These are phyloP conservation scores for Solanum neorickii DNA, from an alignment of 257 asterid species.

Conservation along the genomic window DNA sequence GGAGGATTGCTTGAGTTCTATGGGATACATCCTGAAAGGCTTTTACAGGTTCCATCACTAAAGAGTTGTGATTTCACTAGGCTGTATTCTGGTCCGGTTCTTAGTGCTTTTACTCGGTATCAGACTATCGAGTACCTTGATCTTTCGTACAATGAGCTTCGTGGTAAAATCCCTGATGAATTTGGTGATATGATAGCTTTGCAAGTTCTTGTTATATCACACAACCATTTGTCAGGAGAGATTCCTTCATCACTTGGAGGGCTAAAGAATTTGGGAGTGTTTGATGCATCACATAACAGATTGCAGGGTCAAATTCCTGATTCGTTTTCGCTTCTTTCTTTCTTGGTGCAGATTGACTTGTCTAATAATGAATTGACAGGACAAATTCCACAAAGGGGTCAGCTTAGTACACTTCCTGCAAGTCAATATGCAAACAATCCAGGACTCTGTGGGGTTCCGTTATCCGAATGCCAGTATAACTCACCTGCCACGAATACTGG, in stretches of 20 bases:
- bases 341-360: slow-evolving; percentile 79
- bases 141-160: slow-evolving; percentile 73
- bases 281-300: slow-evolving; percentile 87
- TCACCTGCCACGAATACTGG: slow-evolving; percentile 14
- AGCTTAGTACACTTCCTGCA: slow-evolving; percentile 91
- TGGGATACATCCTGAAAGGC: slow-evolving; percentile 76
- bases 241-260: slow-evolving; percentile 68
- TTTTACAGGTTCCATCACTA: slow-evolving; percentile 66
- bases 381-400: slow-evolving; percentile 76
- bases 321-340: slow-evolving; percentile 64
- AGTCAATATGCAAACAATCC: slow-evolving; percentile 75
- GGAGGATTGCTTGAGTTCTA: slow-evolving; percentile 87
- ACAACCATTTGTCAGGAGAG: slow-evolving; percentile 80
- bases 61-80: slow-evolving; percentile 78
- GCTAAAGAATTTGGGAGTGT: slow-evolving; percentile 78
- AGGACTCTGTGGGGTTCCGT: slow-evolving; percentile 85
- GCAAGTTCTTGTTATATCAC: slow-evolving; percentile 74
- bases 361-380: slow-evolving; percentile 86
- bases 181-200: slow-evolving; percentile 90
- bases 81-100: slow-evolving; percentile 73
- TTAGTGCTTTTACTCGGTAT: slow-evolving; percentile 70
- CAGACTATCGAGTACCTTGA: slow-evolving; percentile 88
- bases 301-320: slow-evolving; percentile 86
- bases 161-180: slow-evolving; percentile 78
- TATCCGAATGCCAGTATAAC: slow-evolving; percentile 46